Conservation (phyloP, 2,329 filamentous ascomycete species). For the Apiospora pterosperma region DNA sequence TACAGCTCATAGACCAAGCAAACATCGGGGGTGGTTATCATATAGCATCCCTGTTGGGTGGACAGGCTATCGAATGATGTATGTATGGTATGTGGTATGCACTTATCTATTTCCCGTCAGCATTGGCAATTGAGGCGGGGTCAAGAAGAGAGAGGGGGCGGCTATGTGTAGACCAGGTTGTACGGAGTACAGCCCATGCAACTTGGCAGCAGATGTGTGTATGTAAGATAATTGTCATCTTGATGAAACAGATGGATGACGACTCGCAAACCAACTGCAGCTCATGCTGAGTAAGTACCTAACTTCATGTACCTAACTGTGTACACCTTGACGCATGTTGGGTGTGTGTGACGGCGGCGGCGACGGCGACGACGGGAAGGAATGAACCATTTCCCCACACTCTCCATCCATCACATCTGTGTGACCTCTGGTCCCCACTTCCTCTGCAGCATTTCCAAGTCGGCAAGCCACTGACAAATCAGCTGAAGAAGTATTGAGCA, state of each 20-base stretch:
- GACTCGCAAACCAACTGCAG: constrained; percentile 1
- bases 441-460: not conserved
- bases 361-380: not conserved
- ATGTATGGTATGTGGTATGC: not conserved
- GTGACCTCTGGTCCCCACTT: not conserved
- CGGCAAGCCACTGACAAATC: not conserved
- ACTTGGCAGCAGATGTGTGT: not conserved
- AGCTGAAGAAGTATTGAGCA: not conserved
- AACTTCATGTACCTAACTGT: too few species aligned
- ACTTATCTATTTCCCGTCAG: not conserved
- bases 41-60: not conserved
- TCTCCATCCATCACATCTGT: not conserved
- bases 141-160: not conserved
- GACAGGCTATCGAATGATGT: constrained; percentile 1
- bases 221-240: not conserved
- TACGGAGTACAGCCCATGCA: not conserved
- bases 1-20: not conserved
- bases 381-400: not conserved
- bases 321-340: not conserved
- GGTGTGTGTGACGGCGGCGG: too few species aligned
- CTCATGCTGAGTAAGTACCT: too few species aligned
- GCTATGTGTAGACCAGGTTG: not conserved
- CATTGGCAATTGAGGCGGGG: not conserved
- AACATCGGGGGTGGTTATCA: not conserved
- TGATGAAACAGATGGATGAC: constrained; percentile 5